phyloP scores from a whole-genome alignment of 2,329 filamentous ascomycete species.

The Colletotrichum chrysophilum region DNA sequence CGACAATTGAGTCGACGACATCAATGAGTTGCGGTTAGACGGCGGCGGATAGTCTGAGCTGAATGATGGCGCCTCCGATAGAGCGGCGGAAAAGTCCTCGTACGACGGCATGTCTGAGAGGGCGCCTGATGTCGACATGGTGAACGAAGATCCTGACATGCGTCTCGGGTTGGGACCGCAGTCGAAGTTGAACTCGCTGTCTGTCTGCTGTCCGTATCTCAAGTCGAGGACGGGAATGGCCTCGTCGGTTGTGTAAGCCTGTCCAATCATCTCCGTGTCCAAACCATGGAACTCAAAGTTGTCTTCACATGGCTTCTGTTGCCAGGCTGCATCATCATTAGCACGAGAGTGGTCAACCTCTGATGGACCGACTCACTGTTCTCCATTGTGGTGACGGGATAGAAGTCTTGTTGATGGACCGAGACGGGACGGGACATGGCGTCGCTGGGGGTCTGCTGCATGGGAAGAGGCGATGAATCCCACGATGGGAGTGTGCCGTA shows the following conservation, averaged over 20 bases:
- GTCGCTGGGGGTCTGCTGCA: constrained; percentile 56
- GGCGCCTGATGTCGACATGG: constrained; percentile 69
- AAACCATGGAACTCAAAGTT: constrained; percentile 59
- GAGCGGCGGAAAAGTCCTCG: constrained; percentile 71
- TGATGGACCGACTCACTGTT: constrained; percentile 45
- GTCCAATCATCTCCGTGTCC: constrained; percentile 66
- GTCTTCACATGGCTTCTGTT: constrained; percentile 62
- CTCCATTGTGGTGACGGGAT: constrained; percentile 53
- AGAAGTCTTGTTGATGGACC: constrained; percentile 61
- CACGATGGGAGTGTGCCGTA: constrained; percentile 59
- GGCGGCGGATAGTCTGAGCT: constrained; percentile 69
- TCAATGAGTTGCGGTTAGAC: constrained; percentile 72
- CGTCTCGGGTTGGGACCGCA: constrained; percentile 61
- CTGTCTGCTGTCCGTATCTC: constrained; percentile 53
- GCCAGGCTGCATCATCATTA: constrained; percentile 39
- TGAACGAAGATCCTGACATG: constrained; percentile 77
- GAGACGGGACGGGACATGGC: constrained; percentile 59
- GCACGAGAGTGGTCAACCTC: not conserved
- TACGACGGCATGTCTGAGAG: constrained; percentile 74
- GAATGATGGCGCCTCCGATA: constrained; percentile 73
- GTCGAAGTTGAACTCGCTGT: constrained; percentile 59
- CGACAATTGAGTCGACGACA: constrained; percentile 73
- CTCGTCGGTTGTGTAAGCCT: constrained; percentile 68
- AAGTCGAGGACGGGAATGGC: constrained; percentile 67
- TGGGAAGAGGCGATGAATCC: constrained; percentile 60